Evolutionary conservation across 192 early-diverging fungal species (phyloP), one percentile per base, ranked within the genome.

Genomic region (Oehlia diaphana): DNA sequence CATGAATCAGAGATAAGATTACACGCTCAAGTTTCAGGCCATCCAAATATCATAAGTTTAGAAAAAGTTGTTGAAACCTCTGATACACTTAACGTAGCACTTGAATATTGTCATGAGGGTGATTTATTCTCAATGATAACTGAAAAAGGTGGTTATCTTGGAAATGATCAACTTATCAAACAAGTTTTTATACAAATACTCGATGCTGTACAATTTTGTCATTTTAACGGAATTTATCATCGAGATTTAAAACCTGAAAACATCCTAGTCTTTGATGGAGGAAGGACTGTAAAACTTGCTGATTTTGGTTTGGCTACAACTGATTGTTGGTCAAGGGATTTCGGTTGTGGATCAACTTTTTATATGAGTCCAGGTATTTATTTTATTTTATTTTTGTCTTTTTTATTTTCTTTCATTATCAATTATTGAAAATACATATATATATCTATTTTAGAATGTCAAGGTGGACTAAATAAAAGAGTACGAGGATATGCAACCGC

Each of bases 71-170:
- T 94, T 74, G 91, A 92, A 49, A 89, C 90, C 16, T 71, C 85
- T 64, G 90, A 90, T 71, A 86, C 83, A 77, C 81, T 91, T 42
- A 89, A 91, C 74, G 84, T 94, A 69, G 85, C 92, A 49, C 87
- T 94, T 73, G 93, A 94, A 86, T 91, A 89, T 77, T 95, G 94
- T 13, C 86, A 87, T 16, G 96, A 94, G 53, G 96, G 97, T 42
- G 97, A 99, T 88, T 84, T 99, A 61, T 99, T 99, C 83, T 94
- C 96, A 53, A 91, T 91, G 47, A 98, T 99, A 76, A 95, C 96
- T 14, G 91, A 90, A 39, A 89, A 92, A 16, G 93, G 93, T 58
- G 91, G 87, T 37, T 92, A 95, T 21, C 70, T 89, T 33, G 86
- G 87, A 81, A 91, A 91, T 49, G 94, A 95, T 82, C 67, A 83